Percentiles rank a stretch among this genome's conserved stretches.
These are phyloP conservation scores for Phytophthora sp. DNA, from an alignment of 352 stramenopile genomes.

Conservation along the genomic window DNA sequence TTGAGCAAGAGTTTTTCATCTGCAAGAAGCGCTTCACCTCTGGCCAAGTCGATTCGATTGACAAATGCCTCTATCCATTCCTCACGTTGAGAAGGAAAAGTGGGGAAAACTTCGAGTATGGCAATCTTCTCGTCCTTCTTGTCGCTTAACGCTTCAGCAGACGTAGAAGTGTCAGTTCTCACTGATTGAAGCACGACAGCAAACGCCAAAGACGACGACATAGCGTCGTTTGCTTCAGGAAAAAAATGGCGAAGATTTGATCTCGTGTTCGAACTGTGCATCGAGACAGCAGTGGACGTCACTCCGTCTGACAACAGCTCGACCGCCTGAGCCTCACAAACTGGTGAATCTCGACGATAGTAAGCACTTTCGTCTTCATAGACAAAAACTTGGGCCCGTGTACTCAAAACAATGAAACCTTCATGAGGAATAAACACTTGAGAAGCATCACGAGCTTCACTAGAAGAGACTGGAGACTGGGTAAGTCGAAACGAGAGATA, in stretches of 20 bases:
- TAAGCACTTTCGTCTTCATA: constrained; percentile 58
- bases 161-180: background rate
- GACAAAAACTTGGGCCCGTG: constrained; percentile 41
- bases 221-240: constrained; percentile 16
- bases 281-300: constrained; percentile 11
- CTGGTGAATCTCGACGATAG: constrained; percentile 26
- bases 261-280: constrained; percentile 30
- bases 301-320: constrained; percentile 41
- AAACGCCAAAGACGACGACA: constrained; percentile 22
- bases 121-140: constrained; percentile 12
- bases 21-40: constrained; percentile 57
- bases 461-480: constrained; percentile 17
- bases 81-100: constrained; percentile 43
- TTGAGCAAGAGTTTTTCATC: constrained; percentile 61
- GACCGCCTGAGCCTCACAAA: constrained; percentile 37
- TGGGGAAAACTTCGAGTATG: constrained; percentile 51
- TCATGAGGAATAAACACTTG: constrained; percentile 29
- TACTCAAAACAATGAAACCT: constrained; percentile 45
- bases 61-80: constrained; percentile 51
- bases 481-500: constrained; percentile 32
- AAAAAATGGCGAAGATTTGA: constrained; percentile 30
- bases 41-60: constrained; percentile 45
- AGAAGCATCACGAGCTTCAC: constrained; percentile 14
- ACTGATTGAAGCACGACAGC: constrained; percentile 31
- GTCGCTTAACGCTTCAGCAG: background rate